These are phyloP conservation scores for Conidiobolus incongruus DNA, from an alignment of 371 early-diverging fungal species.

Conservation along the genomic window DNA sequence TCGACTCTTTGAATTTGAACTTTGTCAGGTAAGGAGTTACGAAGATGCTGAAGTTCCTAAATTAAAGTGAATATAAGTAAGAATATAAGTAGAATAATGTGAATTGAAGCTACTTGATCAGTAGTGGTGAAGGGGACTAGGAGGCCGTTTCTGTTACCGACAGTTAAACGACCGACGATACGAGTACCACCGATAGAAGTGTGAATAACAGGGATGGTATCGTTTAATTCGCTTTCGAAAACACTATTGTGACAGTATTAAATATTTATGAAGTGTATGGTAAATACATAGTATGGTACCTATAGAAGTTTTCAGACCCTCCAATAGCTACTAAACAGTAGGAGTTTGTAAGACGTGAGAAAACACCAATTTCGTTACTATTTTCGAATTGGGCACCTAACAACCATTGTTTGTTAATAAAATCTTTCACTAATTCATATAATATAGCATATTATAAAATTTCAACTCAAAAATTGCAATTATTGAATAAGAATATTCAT, in stretches of 20 bases:
- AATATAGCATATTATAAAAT: too few species aligned
- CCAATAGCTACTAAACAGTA: conserved; percentile 97
- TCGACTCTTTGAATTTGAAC: conserved; percentile 94
- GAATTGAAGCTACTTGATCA: conserved; percentile 47
- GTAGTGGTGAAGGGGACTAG: conserved; percentile 94
- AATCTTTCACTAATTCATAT: too few species aligned
- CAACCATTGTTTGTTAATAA: neutral
- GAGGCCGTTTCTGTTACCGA: conserved; percentile 93
- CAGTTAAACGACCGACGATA: conserved; percentile 90
- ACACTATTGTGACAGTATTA: conserved; percentile 34
- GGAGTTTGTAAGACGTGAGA: conserved; percentile 94
- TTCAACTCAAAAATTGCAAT: too few species aligned
- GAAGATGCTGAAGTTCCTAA: conserved; percentile 89
- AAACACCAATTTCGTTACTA: conserved; percentile 97
- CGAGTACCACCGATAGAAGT: conserved; percentile 97
- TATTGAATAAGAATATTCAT: too few species aligned
- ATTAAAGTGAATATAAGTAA: neutral
- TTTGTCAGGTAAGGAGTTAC: conserved; percentile 92
- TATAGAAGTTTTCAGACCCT: conserved; percentile 96
- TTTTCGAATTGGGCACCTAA: conserved; percentile 95
- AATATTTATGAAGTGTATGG: too few species aligned
- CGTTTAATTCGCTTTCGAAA: conserved; percentile 83
- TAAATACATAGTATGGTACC: conserved; percentile 17
- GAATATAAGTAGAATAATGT: neutral
- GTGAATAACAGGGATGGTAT: conserved; percentile 97